A percentile compares a stretch with the other conserved stretches of the same genome.
These are phyloP conservation scores for Aspergillus floridensis DNA, from an alignment of 2,329 filamentous ascomycete genomes.

Conservation along the genomic window DNA sequence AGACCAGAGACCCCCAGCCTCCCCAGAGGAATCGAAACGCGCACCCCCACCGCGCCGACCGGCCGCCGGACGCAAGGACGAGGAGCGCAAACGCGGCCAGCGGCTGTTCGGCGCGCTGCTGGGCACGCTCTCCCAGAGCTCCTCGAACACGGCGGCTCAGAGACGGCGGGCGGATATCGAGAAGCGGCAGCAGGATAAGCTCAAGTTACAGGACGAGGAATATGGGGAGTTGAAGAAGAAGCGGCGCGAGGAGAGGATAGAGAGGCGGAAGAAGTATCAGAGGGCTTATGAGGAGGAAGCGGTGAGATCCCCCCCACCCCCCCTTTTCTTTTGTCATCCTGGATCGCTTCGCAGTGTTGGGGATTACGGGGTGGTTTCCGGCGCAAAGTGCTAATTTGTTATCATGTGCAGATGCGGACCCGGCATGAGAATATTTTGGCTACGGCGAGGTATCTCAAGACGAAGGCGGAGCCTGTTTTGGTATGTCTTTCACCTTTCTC, in stretches of 20 bases:
- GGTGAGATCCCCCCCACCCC: conserved; percentile 51
- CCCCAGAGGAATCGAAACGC: conserved; percentile 20
- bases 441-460: conserved; percentile 70
- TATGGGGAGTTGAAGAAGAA: conserved; percentile 66
- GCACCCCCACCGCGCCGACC: conserved; percentile 18
- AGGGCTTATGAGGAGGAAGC: conserved; percentile 71
- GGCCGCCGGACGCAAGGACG: conserved; percentile 51
- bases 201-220: conserved; percentile 72
- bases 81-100: conserved; percentile 81
- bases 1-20: conserved; percentile 22
- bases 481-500: conserved; percentile 53
- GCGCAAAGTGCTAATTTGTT: conserved; percentile 21
- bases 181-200: conserved; percentile 73
- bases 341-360: not conserved
- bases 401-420: conserved; percentile 61
- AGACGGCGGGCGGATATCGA: conserved; percentile 77
- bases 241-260: conserved; percentile 61
- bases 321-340: conserved; percentile 18
- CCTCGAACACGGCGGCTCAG: conserved; percentile 58
- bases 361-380: too few species aligned
- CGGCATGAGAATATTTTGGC: conserved; percentile 71
- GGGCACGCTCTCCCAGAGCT: conserved; percentile 73
- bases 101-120: conserved; percentile 81
- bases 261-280: conserved; percentile 66
- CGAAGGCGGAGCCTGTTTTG: conserved; percentile 67